These are phyloP conservation scores for Podosphaera fusca DNA, from an alignment of 2,329 filamentous ascomycete species.

Conservation along the genomic window DNA sequence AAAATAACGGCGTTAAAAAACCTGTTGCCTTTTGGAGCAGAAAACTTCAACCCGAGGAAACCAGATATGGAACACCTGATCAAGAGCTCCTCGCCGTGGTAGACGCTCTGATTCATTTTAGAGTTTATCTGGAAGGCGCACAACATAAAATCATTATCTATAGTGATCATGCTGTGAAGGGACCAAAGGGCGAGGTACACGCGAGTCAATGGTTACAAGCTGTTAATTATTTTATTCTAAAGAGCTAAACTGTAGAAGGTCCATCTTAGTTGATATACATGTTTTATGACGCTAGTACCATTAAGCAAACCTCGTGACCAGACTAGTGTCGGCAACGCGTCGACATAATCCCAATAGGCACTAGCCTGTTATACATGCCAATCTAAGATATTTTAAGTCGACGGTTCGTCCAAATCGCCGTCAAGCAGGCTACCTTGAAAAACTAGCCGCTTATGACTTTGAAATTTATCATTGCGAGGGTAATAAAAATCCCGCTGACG, in stretches of 20 bases:
- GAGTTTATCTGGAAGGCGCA: not conserved
- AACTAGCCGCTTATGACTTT: not conserved
- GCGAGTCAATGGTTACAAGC: too few relatives aligned
- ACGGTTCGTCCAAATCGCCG: not conserved
- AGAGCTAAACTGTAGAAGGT: too few relatives aligned
- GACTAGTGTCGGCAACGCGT: too few relatives aligned
- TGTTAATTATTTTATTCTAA: too few relatives aligned
- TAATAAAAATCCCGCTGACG: not conserved
- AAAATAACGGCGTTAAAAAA: too few relatives aligned
- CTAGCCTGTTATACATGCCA: not conserved
- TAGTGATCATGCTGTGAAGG: not conserved
- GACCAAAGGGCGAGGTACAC: too few relatives aligned
- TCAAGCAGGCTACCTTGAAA: not conserved
- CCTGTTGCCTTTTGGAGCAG: too few relatives aligned
- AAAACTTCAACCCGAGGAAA: not conserved
- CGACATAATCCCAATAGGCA: too few relatives aligned
- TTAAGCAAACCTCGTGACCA: too few relatives aligned
- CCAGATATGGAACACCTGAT: not conserved
- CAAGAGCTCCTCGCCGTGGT: not conserved
- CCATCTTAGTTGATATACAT: too few relatives aligned
- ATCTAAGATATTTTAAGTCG: not conserved
- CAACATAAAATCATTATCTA: not conserved
- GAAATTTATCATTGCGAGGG: not conserved
- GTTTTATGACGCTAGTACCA: too few relatives aligned
- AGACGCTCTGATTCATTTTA: not conserved